phyloP scores from a whole-genome alignment of 2,329 filamentous ascomycete genomes.

The Chaetomiaceae sp. region DNA sequence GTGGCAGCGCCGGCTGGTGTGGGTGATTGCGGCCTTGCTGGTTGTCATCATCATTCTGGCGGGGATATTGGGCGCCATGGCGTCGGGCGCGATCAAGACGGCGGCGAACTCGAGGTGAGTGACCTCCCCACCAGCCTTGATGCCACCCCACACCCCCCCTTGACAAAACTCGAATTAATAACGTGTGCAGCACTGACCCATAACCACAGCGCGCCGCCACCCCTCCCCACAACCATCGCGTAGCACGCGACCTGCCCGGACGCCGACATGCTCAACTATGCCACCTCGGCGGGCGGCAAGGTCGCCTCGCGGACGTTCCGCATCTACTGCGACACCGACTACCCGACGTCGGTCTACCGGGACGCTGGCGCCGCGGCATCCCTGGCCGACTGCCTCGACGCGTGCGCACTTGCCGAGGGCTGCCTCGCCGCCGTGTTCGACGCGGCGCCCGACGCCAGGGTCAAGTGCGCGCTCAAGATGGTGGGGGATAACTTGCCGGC shows the following conservation, averaged over 20 bases:
- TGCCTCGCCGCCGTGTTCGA: constrained; percentile 17
- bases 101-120: background rate
- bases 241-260: constrained; percentile 10
- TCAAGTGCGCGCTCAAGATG: constrained; percentile 19
- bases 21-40: constrained; percentile 8
- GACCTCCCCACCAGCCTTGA: no score
- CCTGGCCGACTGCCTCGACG: constrained; percentile 14
- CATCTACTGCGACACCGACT: constrained; percentile 13
- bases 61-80: constrained; percentile 16
- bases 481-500: no score
- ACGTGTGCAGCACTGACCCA: no score
- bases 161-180: no score
- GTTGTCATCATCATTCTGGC: constrained; percentile 14
- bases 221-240: background rate
- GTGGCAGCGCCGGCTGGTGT: constrained; percentile 11
- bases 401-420: constrained; percentile 11
- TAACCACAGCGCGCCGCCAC: background rate
- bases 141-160: no score
- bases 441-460: background rate
- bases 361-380: background rate
- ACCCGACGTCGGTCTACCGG: constrained; percentile 1
- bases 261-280: constrained; percentile 12
- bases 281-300: background rate
- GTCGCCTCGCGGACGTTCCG: constrained; percentile 4
- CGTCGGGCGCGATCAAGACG: constrained; percentile 14